These are phyloP conservation scores for Lobulomyces angularis DNA, from an alignment of 192 early-diverging fungal species.

Conservation along the genomic window DNA sequence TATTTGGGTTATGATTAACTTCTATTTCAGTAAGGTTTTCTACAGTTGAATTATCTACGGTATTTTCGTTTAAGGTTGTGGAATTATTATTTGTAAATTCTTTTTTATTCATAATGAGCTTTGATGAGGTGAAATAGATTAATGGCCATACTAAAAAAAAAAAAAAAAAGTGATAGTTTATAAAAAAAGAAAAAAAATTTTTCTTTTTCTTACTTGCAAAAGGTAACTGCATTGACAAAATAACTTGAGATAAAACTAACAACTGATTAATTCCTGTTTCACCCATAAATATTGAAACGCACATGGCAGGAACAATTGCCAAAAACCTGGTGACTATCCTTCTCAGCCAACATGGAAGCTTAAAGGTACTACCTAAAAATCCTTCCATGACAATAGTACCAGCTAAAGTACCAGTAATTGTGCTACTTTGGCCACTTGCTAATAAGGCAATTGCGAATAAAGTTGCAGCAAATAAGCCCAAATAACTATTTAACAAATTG, in stretches of 20 bases:
- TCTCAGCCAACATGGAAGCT: slow-evolving; percentile 55
- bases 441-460: slow-evolving; percentile 68
- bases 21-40: too few species aligned
- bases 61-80: too few species aligned
- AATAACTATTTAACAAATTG: slow-evolving; percentile 35
- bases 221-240: slow-evolving; percentile 62
- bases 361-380: slow-evolving; percentile 61
- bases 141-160: too few species aligned
- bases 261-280: slow-evolving; percentile 47
- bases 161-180: too few species aligned
- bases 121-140: too few species aligned
- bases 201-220: too few species aligned
- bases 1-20: too few species aligned
- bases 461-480: slow-evolving; percentile 49
- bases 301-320: slow-evolving; percentile 62
- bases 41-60: too few species aligned
- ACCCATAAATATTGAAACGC: slow-evolving; percentile 48
- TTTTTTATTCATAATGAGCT: too few species aligned
- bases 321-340: slow-evolving; percentile 56
- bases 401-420: slow-evolving; percentile 73
- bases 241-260: slow-evolving; percentile 65
- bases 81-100: too few species aligned
- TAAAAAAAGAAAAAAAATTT: too few species aligned
- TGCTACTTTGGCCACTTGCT: slow-evolving; percentile 61
- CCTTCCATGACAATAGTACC: slow-evolving; percentile 76